Percentiles rank a stretch among this genome's conserved stretches.
phyloP scores from a whole-genome alignment of 2,329 filamentous ascomycete genomes.

The Colletotrichum navitas region DNA sequence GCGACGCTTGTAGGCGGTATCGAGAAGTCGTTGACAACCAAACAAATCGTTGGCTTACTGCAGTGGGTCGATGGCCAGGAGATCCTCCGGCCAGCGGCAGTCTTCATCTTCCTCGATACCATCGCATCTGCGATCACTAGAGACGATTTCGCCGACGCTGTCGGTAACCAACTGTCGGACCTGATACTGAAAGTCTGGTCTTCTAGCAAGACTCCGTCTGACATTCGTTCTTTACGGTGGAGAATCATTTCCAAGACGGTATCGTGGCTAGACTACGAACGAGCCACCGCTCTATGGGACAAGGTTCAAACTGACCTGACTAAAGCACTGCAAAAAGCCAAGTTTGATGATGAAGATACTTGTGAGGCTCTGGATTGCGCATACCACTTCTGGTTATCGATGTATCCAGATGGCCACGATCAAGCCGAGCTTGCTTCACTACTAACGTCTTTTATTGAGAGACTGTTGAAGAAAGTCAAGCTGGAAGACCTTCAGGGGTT shows the following conservation, averaged over 20 bases:
- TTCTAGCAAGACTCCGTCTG: conserved; percentile 47
- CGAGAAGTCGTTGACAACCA: conserved; percentile 58
- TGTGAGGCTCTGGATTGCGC: conserved; percentile 58
- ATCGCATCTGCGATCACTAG: conserved; percentile 57
- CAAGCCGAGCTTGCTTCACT: conserved; percentile 49
- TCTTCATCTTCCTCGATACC: conserved; percentile 58
- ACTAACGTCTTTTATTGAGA: conserved; percentile 50
- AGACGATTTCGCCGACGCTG: conserved; percentile 58
- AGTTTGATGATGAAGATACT: conserved; percentile 52
- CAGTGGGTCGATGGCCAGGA: conserved; percentile 56
- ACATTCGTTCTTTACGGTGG: conserved; percentile 56
- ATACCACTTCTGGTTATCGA: conserved; percentile 54
- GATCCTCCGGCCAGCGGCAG: conserved; percentile 48
- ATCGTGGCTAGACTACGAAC: conserved; percentile 51
- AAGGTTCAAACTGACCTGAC: conserved; percentile 50
- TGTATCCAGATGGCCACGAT: conserved; percentile 53
- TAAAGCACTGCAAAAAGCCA: conserved; percentile 50
- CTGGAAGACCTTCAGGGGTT: conserved; percentile 18
- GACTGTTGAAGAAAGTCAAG: conserved; percentile 46
- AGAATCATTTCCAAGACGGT: conserved; percentile 53
- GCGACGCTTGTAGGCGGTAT: conserved; percentile 45
- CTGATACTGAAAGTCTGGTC: conserved; percentile 48
- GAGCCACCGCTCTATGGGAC: conserved; percentile 51
- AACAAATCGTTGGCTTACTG: conserved; percentile 59
- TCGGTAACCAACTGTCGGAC: conserved; percentile 55